These are phyloP conservation scores for Posidonia oceanica DNA, from an alignment of 116 monocot species.

Conservation along the genomic window DNA sequence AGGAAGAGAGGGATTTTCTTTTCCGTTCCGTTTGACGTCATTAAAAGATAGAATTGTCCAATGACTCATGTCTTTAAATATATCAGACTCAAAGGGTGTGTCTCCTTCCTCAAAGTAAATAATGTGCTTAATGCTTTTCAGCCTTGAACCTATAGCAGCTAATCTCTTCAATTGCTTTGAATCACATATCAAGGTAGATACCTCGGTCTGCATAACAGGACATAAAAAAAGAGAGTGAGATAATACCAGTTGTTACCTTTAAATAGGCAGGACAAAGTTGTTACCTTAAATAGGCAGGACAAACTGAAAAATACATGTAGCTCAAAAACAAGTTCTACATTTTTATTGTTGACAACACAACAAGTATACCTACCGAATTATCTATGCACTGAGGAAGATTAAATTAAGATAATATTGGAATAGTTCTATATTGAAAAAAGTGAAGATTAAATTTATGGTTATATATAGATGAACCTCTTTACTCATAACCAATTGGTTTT, in stretches of 20 bases:
- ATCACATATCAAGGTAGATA: constrained; percentile 45
- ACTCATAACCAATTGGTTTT: no score
- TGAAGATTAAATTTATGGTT: no score
- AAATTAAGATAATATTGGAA: no score
- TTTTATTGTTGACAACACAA: no score
- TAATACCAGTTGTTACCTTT: not conserved
- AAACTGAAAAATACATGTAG: no score
- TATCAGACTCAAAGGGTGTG: not conserved
- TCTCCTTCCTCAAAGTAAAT: constrained; percentile 41
- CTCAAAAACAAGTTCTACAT: no score
- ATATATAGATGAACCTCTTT: no score
- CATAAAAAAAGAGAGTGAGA: not conserved
- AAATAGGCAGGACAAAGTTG: not conserved
- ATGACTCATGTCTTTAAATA: not conserved
- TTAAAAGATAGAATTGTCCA: constrained; percentile 30
- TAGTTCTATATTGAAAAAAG: no score
- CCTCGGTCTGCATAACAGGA: constrained; percentile 31
- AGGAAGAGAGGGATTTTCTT: constrained; percentile 24
- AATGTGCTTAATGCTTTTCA: constrained; percentile 27
- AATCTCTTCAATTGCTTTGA: constrained; percentile 42
- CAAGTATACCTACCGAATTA: no score
- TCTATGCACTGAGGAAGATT: no score
- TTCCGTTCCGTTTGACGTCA: constrained; percentile 38
- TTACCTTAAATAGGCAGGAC: not conserved
- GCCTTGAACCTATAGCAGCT: constrained; percentile 18